Percentiles rank a stretch among this genome's conserved stretches.
phyloP scores from a whole-genome alignment of 345 rosid species.

The Murraya paniculata region DNA sequence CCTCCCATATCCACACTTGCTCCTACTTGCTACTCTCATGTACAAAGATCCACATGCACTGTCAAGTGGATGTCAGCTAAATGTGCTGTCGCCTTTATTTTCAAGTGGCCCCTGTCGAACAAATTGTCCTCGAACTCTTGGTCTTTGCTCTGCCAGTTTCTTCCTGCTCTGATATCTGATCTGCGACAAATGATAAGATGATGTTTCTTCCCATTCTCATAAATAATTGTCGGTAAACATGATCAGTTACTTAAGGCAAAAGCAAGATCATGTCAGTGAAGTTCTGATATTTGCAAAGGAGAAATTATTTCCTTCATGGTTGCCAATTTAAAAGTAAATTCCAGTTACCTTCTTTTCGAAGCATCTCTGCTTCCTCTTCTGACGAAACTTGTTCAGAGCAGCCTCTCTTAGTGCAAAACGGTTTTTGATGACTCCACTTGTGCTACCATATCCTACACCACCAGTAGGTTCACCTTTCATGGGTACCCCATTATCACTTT shows the following conservation, averaged over 20 bases:
- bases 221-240: not conserved
- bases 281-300: not conserved
- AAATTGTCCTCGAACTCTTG: constrained; percentile 54
- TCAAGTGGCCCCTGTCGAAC: constrained; percentile 32
- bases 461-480: constrained; percentile 20
- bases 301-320: not conserved
- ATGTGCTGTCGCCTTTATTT: constrained; percentile 20
- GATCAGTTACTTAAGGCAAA: not conserved
- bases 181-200: constrained; percentile 23
- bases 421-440: constrained; percentile 22
- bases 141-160: constrained; percentile 56
- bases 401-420: constrained; percentile 47
- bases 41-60: not conserved
- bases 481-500: constrained; percentile 25
- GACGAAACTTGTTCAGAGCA: constrained; percentile 55
- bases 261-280: not conserved
- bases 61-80: constrained; percentile 12
- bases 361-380: constrained; percentile 62
- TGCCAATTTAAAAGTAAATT: constrained; percentile 10
- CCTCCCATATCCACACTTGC: not conserved
- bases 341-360: constrained; percentile 50
- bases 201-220: not conserved
- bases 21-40: not conserved
- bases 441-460: constrained; percentile 21
- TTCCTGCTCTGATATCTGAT: constrained; percentile 59